These are phyloP conservation scores for Elsinoe necatrix DNA, from an alignment of 2,329 filamentous ascomycete genomes.

Conservation along the genomic window DNA sequence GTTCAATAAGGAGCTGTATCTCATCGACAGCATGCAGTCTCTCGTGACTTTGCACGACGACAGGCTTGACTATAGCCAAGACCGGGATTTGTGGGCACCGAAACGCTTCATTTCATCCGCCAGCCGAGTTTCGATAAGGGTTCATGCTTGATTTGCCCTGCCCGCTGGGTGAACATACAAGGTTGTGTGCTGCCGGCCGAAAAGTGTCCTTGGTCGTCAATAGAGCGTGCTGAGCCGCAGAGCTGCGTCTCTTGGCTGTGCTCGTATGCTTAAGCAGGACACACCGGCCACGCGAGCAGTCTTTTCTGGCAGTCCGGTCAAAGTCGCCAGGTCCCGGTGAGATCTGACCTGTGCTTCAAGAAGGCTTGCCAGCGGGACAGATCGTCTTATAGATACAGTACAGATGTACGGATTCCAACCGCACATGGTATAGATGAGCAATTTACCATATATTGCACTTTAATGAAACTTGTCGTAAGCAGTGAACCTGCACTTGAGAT, in stretches of 20 bases:
- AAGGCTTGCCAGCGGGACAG: not conserved
- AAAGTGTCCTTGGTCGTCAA: not conserved
- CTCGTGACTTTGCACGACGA: not conserved
- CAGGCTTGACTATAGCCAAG: slow-evolving; percentile 6
- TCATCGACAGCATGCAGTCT: slow-evolving; percentile 1
- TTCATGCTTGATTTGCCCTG: not conserved
- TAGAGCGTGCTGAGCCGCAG: not conserved
- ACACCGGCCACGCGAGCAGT: not conserved
- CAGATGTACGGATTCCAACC: not conserved
- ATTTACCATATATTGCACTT: slow-evolving; percentile 9
- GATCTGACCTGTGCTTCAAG: not conserved
- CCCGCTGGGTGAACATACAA: not conserved
- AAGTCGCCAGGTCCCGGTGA: not conserved
- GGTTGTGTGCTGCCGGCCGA: not conserved
- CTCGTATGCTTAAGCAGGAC: not conserved
- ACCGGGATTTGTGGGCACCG: not conserved
- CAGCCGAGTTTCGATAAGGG: not conserved
- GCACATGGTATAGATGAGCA: not conserved
- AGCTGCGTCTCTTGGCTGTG: not conserved
- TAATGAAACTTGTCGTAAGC: not conserved
- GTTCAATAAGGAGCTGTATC: no score
- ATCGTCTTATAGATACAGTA: not conserved
- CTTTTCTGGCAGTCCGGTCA: not conserved
- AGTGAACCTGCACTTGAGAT: not conserved
- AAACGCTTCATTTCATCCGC: slow-evolving; percentile 11